These are phyloP conservation scores for Colletotrichum euphorbiae DNA, from an alignment of 2,329 filamentous ascomycete species.

Conservation along the genomic window DNA sequence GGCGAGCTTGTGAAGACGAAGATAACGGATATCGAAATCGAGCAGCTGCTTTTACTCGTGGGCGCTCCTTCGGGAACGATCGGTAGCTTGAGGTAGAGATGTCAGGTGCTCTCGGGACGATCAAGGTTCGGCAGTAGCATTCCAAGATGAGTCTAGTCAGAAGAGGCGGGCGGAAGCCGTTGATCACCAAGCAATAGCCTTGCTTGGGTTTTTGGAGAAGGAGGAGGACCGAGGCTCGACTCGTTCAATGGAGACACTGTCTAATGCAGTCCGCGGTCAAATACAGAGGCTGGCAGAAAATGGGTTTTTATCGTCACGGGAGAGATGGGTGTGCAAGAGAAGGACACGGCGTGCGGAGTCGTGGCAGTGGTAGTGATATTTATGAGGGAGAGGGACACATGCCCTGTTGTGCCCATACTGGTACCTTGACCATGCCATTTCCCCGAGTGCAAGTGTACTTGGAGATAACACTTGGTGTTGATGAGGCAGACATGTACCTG, in stretches of 20 bases:
- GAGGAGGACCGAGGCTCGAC: slow-evolving; percentile 21
- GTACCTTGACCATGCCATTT: slow-evolving; percentile 14
- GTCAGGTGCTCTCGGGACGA: slow-evolving; percentile 34
- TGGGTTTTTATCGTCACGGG: not conserved
- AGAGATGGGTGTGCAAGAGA: not conserved
- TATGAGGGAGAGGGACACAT: slow-evolving; percentile 29
- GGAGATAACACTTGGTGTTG: slow-evolving; percentile 19
- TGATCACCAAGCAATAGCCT: slow-evolving; percentile 20
- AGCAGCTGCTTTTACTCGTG: slow-evolving; percentile 5
- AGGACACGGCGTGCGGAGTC: slow-evolving; percentile 3
- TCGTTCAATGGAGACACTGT: slow-evolving; percentile 1
- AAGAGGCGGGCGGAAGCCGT: slow-evolving; percentile 25
- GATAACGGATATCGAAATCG: not conserved
- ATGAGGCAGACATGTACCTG: slow-evolving; percentile 18
- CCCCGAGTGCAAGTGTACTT: slow-evolving; percentile 15
- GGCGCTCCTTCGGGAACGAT: slow-evolving; percentile 24
- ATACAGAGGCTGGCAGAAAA: not conserved
- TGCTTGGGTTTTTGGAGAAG: slow-evolving; percentile 8
- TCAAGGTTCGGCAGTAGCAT: slow-evolving; percentile 23
- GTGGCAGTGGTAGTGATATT: slow-evolving; percentile 31
- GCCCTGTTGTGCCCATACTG: slow-evolving; percentile 16
- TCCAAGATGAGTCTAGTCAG: slow-evolving; percentile 19
- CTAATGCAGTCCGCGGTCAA: not conserved
- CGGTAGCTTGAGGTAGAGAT: slow-evolving; percentile 18
- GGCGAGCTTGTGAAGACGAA: slow-evolving; percentile 25